These are phyloP conservation scores for Maudiozyma turicensis DNA, from an alignment of 805 yeast genomes.

Conservation along the genomic window DNA sequence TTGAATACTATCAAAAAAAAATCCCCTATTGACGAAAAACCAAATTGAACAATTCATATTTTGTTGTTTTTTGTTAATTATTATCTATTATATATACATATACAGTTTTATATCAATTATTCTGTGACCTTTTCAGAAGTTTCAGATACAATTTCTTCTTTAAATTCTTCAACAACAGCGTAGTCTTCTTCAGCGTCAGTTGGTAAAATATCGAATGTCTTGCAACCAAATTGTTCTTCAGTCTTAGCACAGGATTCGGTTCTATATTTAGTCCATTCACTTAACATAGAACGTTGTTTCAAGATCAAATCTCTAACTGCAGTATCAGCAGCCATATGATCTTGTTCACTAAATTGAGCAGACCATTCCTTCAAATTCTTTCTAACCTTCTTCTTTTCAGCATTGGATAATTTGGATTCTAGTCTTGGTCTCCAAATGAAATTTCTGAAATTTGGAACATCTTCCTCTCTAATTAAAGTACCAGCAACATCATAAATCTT, in stretches of 20 bases:
- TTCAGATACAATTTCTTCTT: constrained; percentile 65
- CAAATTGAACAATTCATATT: too few species aligned
- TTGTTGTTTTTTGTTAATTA: too few species aligned
- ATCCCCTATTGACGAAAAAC: too few species aligned
- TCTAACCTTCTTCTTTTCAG: constrained; percentile 80
- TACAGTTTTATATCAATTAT: background rate
- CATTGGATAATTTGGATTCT: constrained; percentile 57
- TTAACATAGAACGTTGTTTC: constrained; percentile 68
- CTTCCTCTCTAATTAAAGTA: constrained; percentile 60
- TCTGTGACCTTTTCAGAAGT: constrained; percentile 56
- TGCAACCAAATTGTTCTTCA: constrained; percentile 21
- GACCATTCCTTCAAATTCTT: constrained; percentile 82
- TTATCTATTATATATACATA: background rate
- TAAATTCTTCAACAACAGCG: constrained; percentile 66
- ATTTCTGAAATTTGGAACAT: constrained; percentile 73
- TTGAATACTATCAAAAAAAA: too few species aligned
- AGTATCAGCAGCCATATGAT: constrained; percentile 91
- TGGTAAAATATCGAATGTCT: constrained; percentile 27
- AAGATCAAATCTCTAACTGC: constrained; percentile 84
- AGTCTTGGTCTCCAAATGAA: constrained; percentile 98
- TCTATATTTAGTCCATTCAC: constrained; percentile 84
- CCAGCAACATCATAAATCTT: constrained; percentile 82
- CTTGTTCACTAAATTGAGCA: constrained; percentile 88
- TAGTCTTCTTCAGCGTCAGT: constrained; percentile 39
- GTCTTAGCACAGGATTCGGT: constrained; percentile 38